Evolutionary conservation across 1,284 basidiomycete species (phyloP), one percentile per base, ranked within the genome.

Genomic region (Xerocomus amazonicus): DNA sequence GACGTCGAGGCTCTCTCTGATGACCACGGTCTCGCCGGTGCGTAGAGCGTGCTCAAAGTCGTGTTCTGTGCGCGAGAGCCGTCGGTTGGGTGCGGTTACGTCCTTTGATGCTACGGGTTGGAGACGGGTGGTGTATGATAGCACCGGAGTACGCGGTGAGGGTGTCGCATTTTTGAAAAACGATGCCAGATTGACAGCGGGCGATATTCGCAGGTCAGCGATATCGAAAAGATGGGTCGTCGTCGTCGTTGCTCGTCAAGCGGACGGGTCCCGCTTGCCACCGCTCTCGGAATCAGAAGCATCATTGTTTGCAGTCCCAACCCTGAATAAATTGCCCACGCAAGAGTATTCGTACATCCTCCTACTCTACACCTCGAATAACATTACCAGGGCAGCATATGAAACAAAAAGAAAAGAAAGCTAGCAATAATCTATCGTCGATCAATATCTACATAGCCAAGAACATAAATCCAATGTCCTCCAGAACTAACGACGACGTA

Each of bases 21-120:
- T 71, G 43, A 78, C 57, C 12, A 89, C 76, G 2, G 88, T 91
- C 27, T 78, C 83, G 39, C 80, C 79, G 13, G 72, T 71, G 52
- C 73, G 75, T 54, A 91, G 68, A 13, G 83, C 87, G 58, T 83
- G 78, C 69, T 91, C 88, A 59, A 91, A 91, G 63, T 89, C 86
- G 63, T 84, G 71, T 67, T 87, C 85, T 32, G 82, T 81, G 38
- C 86, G 80, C 36, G 88, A 90, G 36, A 76, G 63, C 35, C 83
- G 74, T 49, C 75, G 75, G 46, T 70, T 70, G 36, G 9, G 4
- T 31, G 70, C 65, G 48, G 69, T 63, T 44, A 68, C 65, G 68
- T 82, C 78, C 55, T 72, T 73, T 5, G 77, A 75, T 3, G 74
- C 76, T 55, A 80, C 72, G 19, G 83, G 81, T 43, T 77, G 77